A percentile compares a stretch with the other conserved stretches of the same genome.
Conservation (phyloP, 169 alveolate genomes). For the Plasmodium gonderi region DNA sequence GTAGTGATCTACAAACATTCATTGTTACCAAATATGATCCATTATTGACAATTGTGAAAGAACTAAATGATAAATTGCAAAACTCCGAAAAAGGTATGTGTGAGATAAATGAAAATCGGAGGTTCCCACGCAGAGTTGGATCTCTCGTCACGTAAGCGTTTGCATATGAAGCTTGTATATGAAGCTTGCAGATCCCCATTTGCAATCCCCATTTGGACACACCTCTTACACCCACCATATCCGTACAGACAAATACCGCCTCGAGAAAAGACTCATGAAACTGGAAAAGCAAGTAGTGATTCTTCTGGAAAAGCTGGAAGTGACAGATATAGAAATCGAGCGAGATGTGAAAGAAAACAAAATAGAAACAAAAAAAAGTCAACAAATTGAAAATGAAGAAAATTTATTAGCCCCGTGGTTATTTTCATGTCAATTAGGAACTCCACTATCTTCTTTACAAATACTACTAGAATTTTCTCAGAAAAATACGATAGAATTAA, state of each 20-base stretch:
- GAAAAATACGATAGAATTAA: slow-evolving; percentile 88
- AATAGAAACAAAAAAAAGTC: slow-evolving; percentile 17
- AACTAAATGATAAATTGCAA: slow-evolving; percentile 89
- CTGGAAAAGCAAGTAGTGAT: slow-evolving; percentile 79
- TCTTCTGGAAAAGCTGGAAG: slow-evolving; percentile 77
- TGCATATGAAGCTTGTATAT: too few relatives aligned
- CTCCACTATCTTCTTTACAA: slow-evolving; percentile 92
- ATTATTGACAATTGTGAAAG: slow-evolving; percentile 90
- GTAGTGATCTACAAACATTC: slow-evolving; percentile 88
- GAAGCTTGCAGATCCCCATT: not conserved
- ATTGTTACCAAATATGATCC: slow-evolving; percentile 92
- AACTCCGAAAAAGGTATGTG: slow-evolving; percentile 88
- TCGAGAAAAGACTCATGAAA: slow-evolving; percentile 74
- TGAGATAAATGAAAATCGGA: not conserved
- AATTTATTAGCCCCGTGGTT: slow-evolving; percentile 92
- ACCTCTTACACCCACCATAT: not conserved
- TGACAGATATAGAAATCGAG: slow-evolving; percentile 7
- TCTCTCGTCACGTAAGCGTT: too few relatives aligned
- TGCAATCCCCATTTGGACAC: not conserved
- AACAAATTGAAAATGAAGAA: slow-evolving; percentile 80
- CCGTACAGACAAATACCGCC: slow-evolving; percentile 7
- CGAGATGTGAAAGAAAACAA: slow-evolving; percentile 16
- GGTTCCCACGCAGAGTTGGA: not conserved
- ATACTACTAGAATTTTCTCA: slow-evolving; percentile 90
- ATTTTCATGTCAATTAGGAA: slow-evolving; percentile 91